Evolutionary conservation across 176 grass and related monocot genomes (phyloP), one percentile per base, ranked within the genome.

Genomic region (Tillandsia leiboldiana): DNA sequence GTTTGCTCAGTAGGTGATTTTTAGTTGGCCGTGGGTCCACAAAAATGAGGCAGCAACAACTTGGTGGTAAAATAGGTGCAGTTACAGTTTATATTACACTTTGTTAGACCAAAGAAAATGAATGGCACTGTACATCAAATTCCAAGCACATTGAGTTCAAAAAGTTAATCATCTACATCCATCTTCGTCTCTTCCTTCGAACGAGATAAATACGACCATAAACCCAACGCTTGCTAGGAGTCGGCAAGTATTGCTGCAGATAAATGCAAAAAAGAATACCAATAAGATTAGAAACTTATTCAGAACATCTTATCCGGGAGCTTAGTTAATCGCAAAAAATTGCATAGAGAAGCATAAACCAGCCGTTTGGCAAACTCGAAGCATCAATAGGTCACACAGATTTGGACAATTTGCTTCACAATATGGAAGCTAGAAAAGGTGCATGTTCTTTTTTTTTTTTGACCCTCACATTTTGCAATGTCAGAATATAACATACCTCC

Each of bases 181-280:
- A 59, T 77, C 54, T 83, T 10, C 57, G 65, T 76, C 72, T 87
- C 65, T 27, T 73, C 7, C 81, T 77, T 74, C 70, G 84, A 50
- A 84, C 87, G 75, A 93, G 72, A 77, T 99, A 99, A 75, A 93
- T 82, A 6, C 94, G 80, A 50, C 94, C 94, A 10, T 99, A 93
- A 72, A 99, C 89, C 82, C 94, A 99, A 23, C 48, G 82, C 69
- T 82, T 87, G 72, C 82, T 74, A 59, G 89, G 62, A 14, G 77
- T 84, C 8, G 86, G 85, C 22, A 77, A 78, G 24, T 81, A 83
- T 88, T 74, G 81, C 94, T 99, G 80, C 74, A 58, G 9, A 53
- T 26, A 56, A 71, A 74, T 3, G 57, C 9, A 6, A 17, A 49
- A 17, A 78, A 48, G 2, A n/a, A 23, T 26, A 8, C 14, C 26